Base-by-base conservation (phyloP, 495 filamentous ascomycete species). In the Podospora tetraspora region DNA sequence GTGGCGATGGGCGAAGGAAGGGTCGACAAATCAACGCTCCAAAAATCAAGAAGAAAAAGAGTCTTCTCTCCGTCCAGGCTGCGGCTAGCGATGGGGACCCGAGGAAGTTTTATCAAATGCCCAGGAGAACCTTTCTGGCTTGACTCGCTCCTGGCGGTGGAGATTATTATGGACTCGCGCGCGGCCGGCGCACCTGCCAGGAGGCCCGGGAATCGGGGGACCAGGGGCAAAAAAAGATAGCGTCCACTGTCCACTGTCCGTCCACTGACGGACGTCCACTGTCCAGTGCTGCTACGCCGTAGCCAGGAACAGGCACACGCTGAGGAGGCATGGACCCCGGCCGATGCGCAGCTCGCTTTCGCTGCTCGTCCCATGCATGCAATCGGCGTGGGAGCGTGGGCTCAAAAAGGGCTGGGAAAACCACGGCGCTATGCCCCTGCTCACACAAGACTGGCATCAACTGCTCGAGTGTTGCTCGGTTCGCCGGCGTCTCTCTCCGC, bases 61-160 rank as follows among this genome's bases (percentile, higher is more conserved):
- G 7, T n/a, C 16, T 27, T 27, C 2, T n/a, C 8, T 52, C 19
- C 43, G 19, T 2, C 43, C 43, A n/a, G 16, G 43, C 43, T 52
- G 43, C 43, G 43, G 43, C 43, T 52, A 19, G 43, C 23, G 37
- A 27, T 56, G 43, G 32, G 62, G 68, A 63, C 34, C 63, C 62
- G 66, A n/a, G 25, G 19, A 24, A 56, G 25, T 64, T 67, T 61
- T 59, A 67, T 64, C 25, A 29, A 70, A n/a, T 34, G 43, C 43
- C 27, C 59, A 59, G 58, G 63, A 25, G 11, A 59, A 30, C 24
- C 10, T 58, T 59, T 21, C n/a, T 19, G 57, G 65, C 71, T 65
- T 72, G 65, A 72, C 70, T 72, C 71, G 68, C 68, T 59, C 61
- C 59, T 37, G 59, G 43, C 43, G 66, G 73, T 75, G 73, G 73